Base-by-base conservation (phyloP, 257 asterid genomes). In the Capsicum pubescens region DNA sequence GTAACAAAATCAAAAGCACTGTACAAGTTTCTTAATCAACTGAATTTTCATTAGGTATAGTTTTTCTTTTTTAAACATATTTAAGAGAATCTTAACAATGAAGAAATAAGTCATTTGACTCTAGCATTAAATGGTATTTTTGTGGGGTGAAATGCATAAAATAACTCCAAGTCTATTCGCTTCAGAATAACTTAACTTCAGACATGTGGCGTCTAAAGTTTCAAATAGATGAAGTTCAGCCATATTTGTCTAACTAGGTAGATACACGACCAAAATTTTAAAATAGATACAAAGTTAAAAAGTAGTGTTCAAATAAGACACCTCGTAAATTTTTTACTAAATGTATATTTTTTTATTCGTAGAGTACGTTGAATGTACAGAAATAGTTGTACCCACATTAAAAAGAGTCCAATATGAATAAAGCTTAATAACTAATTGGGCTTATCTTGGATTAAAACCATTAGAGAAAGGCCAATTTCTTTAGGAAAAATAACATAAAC, bases 341-440 rank as follows among this genome's bases (percentile, higher is more conserved):
- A 26, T 26, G 32, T 26, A 2, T 26, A 26, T 26, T 26, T 26
- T 1, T 26, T 26, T 26, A 26, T 26, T 26, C 32, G 2, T 26
- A 26, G 32, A 26, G 32, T 26, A 26, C 32, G 32, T 26, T 26
- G 32, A 26, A 26, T 26, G 32, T 26, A 26, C 2, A 26, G 32
- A 26, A 26, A 26, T 26, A 26, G 32, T 26, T 26, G 60, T 56
- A 15, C 2, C n/a, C 60, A 56, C 2, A 56, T 56, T 56, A 5
- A 56, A 56, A 56, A 56, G 60, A 13, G 48, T 66, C 72, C 72
- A 66, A 66, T 32, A 32, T 46, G 32, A 66, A 66, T 66, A 17
- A 64, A 11, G 71, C 6, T 66, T 5, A 66, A 66, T 66, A 32
- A 32, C 46, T 66, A 66, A 66, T 66, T 66, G 72, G 72, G 72